Evolutionary conservation across 2,329 filamentous ascomycete genomes (phyloP), one percentile per base, ranked within the genome.

Genomic region (Phoma sp.): DNA sequence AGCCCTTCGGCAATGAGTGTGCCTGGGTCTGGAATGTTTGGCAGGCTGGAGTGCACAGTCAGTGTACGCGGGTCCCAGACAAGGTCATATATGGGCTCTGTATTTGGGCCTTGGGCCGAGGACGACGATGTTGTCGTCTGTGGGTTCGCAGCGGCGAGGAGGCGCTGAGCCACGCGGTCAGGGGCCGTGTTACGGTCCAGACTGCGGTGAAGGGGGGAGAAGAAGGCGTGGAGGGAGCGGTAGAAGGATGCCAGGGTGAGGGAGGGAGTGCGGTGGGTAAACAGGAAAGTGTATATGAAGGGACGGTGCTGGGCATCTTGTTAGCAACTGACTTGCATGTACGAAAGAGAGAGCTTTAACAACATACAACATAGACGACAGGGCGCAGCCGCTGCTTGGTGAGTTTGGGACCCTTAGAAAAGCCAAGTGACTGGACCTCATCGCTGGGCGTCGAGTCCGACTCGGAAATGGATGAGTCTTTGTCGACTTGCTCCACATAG

Each of bases 261-360:
- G 1, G 85, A 83, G 48, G 84, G 80, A 6, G 88, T 87, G 41
- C 80, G 79, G 37, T 82, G 77, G 42, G 82, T 76, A 71, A 93
- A 93, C 4, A 95, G 78, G 57, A 95, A 88, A 1, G 87, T 84
- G 70, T 90, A 93, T 42, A 93, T 83, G 73, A 93, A 93, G 0
- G 90, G 90, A 23, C 82, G 83, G 70, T 87, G 79, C 72, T 75
- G 44, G 13, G 6, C 1, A 2, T 4, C 33, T 57, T 45, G 53
- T 44, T 24, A 22, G 10, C 8, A 29, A 8, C 10, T 4, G 27
- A 29, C 9, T 9, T 29, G 27, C 9, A 29, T 29, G 27, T 29
- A 9, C 2, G 10, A n/a, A 5, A 3, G 9, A n/a, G 7, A 14
- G 27, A 1, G 7, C 1, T 11, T 10, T 2, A 13, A 3, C 9